Evolutionary conservation across 441 rosid species (phyloP).

Genomic region (Cnidoscolus chayamansa): DNA sequence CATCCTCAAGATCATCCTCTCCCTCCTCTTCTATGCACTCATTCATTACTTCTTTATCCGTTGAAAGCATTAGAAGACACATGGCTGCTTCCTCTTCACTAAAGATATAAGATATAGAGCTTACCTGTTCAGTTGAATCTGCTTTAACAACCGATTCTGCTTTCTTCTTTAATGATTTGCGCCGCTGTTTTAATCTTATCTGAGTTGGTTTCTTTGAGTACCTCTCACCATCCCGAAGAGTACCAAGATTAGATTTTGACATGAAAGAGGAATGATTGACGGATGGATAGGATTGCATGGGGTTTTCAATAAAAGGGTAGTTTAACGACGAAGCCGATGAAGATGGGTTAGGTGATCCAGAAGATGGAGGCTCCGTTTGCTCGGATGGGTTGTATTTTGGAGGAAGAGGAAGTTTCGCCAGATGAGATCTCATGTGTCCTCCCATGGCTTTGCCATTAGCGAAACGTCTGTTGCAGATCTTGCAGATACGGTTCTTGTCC

Average conservation of each 20-base stretch:
- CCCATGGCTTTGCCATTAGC: conserved; percentile 70
- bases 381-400: conserved; percentile 24
- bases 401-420: conserved; percentile 40
- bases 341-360: conserved; percentile 13
- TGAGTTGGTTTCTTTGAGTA: conserved; percentile 20
- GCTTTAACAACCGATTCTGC: not conserved
- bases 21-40: not conserved
- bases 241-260: conserved; percentile 9
- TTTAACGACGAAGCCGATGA: conserved; percentile 26
- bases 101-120: conserved; percentile 23
- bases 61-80: conserved; percentile 43
- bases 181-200: conserved; percentile 36
- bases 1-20: conserved; percentile 1
- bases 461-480: conserved; percentile 54
- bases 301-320: not conserved
- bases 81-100: conserved; percentile 37
- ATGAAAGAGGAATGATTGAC: conserved; percentile 4
- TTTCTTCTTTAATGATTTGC: conserved; percentile 1
- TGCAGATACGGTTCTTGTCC: conserved; percentile 38
- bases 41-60: not conserved
- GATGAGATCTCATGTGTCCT: conserved; percentile 71
- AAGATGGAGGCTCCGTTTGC: not conserved
- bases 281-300: conserved; percentile 24
- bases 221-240: conserved; percentile 20
- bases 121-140: conserved; percentile 28